phyloP scores from a whole-genome alignment of 2,329 filamentous ascomycete species.

The Cordyceps pruinosa region DNA sequence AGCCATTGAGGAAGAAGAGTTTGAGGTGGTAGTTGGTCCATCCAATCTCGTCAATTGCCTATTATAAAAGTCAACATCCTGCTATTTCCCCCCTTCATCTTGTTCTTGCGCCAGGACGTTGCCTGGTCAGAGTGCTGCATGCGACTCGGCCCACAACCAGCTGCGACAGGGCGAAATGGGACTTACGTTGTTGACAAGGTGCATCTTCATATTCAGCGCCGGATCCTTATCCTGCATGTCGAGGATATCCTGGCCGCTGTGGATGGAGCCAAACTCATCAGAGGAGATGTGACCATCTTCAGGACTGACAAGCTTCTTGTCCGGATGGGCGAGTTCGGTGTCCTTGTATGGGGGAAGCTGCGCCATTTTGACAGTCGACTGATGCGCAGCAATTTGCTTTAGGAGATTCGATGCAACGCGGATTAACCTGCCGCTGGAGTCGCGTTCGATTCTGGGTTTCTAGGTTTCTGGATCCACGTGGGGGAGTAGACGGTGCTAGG shows the following conservation, averaged over 20 bases:
- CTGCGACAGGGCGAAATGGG: neutral
- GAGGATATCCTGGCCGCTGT: constrained; percentile 43
- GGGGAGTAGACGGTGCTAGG: neutral
- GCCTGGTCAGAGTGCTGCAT: neutral
- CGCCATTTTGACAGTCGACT: neutral
- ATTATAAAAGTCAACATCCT: neutral
- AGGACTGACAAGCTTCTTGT: constrained; percentile 6
- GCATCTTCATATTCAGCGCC: constrained; percentile 59
- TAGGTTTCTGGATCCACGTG: constrained; percentile 1
- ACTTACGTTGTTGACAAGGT: constrained; percentile 59
- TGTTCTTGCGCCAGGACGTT: no score
- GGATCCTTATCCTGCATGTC: constrained; percentile 52
- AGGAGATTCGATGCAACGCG: neutral
- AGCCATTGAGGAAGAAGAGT: constrained; percentile 55
- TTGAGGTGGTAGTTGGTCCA: constrained; percentile 54
- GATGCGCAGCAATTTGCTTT: neutral
- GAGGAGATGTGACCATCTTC: neutral
- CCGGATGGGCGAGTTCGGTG: neutral
- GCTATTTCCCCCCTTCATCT: no score
- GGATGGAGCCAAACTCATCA: constrained; percentile 15
- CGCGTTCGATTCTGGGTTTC: neutral
- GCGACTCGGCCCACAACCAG: neutral
- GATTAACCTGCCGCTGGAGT: neutral
- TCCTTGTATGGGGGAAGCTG: constrained; percentile 8
- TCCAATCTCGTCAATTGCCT: constrained; percentile 52